Conservation (phyloP, 2,329 filamentous ascomycete genomes). For the Apiospora malaysiana region DNA sequence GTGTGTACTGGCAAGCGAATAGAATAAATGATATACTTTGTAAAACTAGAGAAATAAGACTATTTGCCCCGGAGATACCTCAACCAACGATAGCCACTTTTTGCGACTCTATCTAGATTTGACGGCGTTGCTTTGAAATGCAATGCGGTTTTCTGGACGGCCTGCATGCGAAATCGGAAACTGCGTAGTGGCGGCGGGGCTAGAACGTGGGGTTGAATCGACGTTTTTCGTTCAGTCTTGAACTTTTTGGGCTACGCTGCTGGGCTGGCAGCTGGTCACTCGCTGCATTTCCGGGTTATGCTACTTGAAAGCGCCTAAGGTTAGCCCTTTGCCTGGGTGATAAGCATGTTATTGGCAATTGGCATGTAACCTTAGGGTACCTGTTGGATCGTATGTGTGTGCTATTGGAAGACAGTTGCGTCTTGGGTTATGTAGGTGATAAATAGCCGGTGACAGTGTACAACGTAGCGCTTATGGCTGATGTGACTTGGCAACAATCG, state of each 20-base stretch:
- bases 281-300: neutral
- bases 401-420: too few species aligned
- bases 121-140: slow-evolving; percentile 27
- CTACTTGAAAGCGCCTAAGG: neutral
- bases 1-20: neutral
- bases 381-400: too few species aligned
- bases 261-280: neutral
- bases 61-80: neutral
- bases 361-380: too few species aligned
- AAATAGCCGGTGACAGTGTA: too few species aligned
- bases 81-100: neutral
- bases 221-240: neutral
- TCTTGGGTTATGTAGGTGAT: too few species aligned
- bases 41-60: neutral
- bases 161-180: slow-evolving; percentile 25
- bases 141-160: slow-evolving; percentile 25
- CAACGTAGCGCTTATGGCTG: too few species aligned
- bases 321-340: too few species aligned
- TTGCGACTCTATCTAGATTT: slow-evolving; percentile 11
- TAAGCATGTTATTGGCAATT: too few species aligned
- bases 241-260: neutral
- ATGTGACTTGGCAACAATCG: too few species aligned
- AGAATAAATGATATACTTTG: neutral
- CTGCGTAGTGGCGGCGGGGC: slow-evolving; percentile 20
- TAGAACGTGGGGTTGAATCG: slow-evolving; percentile 11